Evolutionary conservation across 306 rosid genomes (phyloP).

Genomic region (Trichosanthes truncata): DNA sequence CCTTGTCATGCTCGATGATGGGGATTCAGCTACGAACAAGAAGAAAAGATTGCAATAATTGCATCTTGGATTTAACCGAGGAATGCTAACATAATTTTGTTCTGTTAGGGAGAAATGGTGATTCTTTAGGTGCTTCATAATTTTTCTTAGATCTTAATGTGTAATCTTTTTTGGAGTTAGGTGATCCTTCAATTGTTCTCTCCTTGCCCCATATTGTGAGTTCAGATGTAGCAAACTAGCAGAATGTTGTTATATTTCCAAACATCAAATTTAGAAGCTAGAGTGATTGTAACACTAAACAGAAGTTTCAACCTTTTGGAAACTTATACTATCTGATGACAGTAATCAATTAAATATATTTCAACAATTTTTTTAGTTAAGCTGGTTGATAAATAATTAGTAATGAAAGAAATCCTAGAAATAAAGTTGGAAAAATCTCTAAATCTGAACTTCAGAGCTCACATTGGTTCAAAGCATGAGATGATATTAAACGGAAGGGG

Average conservation of each 20-base stretch:
- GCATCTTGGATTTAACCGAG: conserved; percentile 12
- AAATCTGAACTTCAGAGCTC: not conserved
- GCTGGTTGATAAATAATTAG: not conserved
- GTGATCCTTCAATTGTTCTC: conserved; percentile 8
- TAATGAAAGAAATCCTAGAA: not conserved
- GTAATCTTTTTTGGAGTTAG: conserved; percentile 32
- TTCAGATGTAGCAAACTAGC: not conserved
- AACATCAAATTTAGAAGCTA: not conserved
- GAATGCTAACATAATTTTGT: conserved; percentile 55
- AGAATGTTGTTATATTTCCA: not conserved
- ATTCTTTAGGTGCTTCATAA: conserved; percentile 55
- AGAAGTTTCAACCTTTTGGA: not conserved
- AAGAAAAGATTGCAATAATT: conserved; percentile 49
- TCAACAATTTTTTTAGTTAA: not conserved
- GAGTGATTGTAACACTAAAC: conserved; percentile 7
- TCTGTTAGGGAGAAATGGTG: conserved; percentile 42
- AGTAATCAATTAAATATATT: not conserved
- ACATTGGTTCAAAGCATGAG: not conserved
- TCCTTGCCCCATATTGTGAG: not conserved
- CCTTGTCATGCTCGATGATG: conserved; percentile 51
- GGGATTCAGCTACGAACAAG: conserved; percentile 35
- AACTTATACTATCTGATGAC: not conserved
- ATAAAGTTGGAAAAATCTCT: not conserved
- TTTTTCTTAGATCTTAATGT: conserved; percentile 31
- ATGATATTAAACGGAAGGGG: not conserved